Evolutionary conservation across 257 asterid species (phyloP).

Genomic region (Solanum paucissectum): DNA sequence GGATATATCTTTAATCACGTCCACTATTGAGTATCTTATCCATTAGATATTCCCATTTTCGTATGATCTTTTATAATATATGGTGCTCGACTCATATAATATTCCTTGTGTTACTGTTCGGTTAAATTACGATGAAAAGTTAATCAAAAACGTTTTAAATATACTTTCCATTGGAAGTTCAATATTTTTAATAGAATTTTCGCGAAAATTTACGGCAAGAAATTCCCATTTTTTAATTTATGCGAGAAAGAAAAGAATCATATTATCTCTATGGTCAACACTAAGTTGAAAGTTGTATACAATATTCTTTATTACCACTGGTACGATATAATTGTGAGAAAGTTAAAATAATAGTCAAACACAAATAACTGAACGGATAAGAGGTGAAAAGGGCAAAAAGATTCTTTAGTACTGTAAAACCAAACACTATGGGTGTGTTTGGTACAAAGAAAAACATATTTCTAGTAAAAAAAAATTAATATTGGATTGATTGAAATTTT

Average conservation of each 20-base stretch:
- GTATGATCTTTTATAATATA: neutral
- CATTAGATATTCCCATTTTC: neutral
- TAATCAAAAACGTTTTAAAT: fast-evolving
- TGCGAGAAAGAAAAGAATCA: neutral
- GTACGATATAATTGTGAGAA: neutral
- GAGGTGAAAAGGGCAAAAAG: neutral
- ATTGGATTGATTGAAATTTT: neutral
- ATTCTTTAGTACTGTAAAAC: neutral
- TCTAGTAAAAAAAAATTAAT: neutral
- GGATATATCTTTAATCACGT: slow-evolving; percentile 22
- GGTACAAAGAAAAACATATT: neutral
- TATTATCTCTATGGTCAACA: neutral
- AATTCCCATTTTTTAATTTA: neutral
- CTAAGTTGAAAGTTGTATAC: neutral
- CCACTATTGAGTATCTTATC: slow-evolving; percentile 8
- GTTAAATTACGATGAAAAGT: neutral
- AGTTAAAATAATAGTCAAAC: neutral
- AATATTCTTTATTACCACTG: neutral
- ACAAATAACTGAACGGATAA: neutral
- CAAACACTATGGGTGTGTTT: neutral
- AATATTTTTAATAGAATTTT: neutral
- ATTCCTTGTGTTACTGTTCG: neutral
- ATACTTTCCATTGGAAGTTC: neutral
- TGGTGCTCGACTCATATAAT: neutral
- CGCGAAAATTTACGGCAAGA: neutral